Conservation (phyloP, 495 filamentous ascomycete genomes). For the Penicillium riverlandense region DNA sequence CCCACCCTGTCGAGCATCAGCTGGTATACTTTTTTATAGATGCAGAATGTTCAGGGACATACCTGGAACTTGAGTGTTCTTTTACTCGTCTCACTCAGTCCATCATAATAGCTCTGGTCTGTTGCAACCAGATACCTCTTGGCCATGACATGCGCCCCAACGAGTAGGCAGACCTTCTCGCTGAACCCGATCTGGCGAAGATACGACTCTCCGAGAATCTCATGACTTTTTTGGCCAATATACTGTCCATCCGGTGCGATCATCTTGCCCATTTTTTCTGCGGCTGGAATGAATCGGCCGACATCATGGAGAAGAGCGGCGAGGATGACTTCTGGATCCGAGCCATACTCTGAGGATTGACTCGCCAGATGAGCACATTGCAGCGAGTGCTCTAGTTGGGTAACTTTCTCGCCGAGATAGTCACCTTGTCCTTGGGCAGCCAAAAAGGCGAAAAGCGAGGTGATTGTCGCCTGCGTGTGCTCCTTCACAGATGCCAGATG, state of each 20-base stretch:
- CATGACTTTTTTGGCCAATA: conserved; percentile 31
- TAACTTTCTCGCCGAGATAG: conserved; percentile 31
- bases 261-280: conserved; percentile 19
- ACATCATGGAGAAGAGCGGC: conserved; percentile 36
- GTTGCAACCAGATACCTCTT: conserved; percentile 36
- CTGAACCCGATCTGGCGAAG: conserved; percentile 30
- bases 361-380: conserved; percentile 32
- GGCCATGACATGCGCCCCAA: conserved; percentile 35
- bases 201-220: conserved; percentile 30
- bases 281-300: conserved; percentile 31
- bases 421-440: conserved; percentile 18
- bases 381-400: conserved; percentile 38
- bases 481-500: conserved; percentile 3
- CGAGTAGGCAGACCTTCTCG: conserved; percentile 27
- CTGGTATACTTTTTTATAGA: neutral
- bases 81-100: conserved; percentile 31
- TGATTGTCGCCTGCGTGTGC: conserved; percentile 10
- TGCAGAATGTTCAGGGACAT: neutral
- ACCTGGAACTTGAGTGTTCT: conserved; percentile 29
- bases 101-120: conserved; percentile 28
- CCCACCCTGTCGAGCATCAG: conserved; percentile 14
- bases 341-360: conserved; percentile 9
- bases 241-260: conserved; percentile 14
- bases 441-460: conserved; percentile 15
- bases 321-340: conserved; percentile 27